These are phyloP conservation scores for Huiozyma sinensis DNA, from an alignment of 805 yeast genomes.

Conservation along the genomic window DNA sequence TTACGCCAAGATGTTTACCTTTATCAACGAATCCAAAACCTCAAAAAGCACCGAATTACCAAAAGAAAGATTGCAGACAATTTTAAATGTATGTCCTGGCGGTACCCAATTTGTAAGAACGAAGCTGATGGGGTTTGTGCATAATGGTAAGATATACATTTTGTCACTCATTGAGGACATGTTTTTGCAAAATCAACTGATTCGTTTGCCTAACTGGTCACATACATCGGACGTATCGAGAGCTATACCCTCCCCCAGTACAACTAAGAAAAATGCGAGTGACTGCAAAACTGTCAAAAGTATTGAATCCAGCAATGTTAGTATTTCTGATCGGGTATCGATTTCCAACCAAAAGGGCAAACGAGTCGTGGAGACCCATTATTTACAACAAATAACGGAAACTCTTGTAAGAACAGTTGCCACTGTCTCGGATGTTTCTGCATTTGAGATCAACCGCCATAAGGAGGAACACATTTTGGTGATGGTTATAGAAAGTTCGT, in stretches of 20 bases:
- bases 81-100: constrained; percentile 21
- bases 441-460: constrained; percentile 50
- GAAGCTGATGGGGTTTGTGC: constrained; percentile 80
- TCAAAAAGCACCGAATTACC: constrained; percentile 1
- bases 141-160: constrained; percentile 77
- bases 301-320: neutral
- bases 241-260: constrained; percentile 3
- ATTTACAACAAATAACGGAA: constrained; percentile 76
- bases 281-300: neutral
- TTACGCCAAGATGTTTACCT: constrained; percentile 21
- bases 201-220: constrained; percentile 27
- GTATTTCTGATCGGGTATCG: neutral
- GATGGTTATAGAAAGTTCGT: constrained; percentile 67
- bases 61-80: constrained; percentile 19
- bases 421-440: constrained; percentile 79
- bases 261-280: neutral
- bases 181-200: constrained; percentile 47
- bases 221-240: constrained; percentile 26
- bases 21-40: constrained; percentile 3
- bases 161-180: constrained; percentile 88
- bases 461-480: constrained; percentile 70
- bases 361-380: constrained; percentile 39
- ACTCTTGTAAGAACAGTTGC: constrained; percentile 74
- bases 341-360: constrained; percentile 3
- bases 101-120: constrained; percentile 58